phyloP scores from a whole-genome alignment of 495 filamentous ascomycete genomes.

The Melanomma pulvis-pyrius region DNA sequence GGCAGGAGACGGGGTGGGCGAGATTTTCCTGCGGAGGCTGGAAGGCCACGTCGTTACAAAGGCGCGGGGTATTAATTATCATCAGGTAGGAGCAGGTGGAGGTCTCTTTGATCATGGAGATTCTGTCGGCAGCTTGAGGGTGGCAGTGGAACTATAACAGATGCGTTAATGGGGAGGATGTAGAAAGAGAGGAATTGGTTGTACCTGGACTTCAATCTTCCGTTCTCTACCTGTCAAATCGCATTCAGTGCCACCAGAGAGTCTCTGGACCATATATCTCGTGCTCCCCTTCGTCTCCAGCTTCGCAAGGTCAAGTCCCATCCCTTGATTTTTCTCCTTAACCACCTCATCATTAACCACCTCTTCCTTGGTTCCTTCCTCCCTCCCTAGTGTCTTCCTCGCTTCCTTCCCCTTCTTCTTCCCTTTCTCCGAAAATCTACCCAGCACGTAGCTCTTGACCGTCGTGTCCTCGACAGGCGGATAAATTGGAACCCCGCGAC shows the following conservation, averaged over 20 bases:
- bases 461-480: slow-evolving; percentile 73
- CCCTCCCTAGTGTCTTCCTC: slow-evolving; percentile 37
- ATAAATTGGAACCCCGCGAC: slow-evolving; percentile 64
- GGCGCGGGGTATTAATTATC: slow-evolving; percentile 88
- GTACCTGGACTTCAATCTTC: slow-evolving; percentile 76
- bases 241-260: slow-evolving; percentile 84
- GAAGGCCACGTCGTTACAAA: slow-evolving; percentile 93
- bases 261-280: slow-evolving; percentile 85
- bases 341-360: slow-evolving; percentile 39
- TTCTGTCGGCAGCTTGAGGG: slow-evolving; percentile 76
- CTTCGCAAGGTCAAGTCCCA: slow-evolving; percentile 38
- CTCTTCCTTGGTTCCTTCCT: slow-evolving; percentile 45
- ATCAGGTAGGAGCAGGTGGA: slow-evolving; percentile 93
- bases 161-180: slow-evolving; percentile 8
- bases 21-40: slow-evolving; percentile 79
- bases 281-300: slow-evolving; percentile 69
- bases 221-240: slow-evolving; percentile 86
- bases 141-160: slow-evolving; percentile 79
- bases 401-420: slow-evolving; percentile 33
- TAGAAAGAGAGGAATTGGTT: background rate
- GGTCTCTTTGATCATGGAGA: slow-evolving; percentile 93
- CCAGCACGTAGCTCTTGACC: slow-evolving; percentile 80
- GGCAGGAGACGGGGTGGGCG: slow-evolving; percentile 77
- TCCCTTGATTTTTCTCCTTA: slow-evolving; percentile 45
- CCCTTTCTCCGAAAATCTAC: slow-evolving; percentile 52